Evolutionary conservation across 108 stramenopile genomes (phyloP).

Genomic region (Cyclotella distinguenda): DNA sequence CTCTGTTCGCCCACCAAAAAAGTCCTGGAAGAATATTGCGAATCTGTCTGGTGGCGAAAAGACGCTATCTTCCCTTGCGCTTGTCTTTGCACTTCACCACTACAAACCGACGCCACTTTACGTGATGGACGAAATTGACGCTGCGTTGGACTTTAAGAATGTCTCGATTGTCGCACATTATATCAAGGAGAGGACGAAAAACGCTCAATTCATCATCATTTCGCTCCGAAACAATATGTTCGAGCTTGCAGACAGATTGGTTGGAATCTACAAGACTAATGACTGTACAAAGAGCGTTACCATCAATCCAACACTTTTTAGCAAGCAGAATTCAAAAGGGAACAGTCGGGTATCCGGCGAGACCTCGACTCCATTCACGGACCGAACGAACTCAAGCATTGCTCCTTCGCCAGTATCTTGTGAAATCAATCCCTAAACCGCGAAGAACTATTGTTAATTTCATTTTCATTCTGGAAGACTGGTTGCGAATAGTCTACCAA

Average conservation of each 20-base stretch:
- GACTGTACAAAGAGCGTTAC: slow-evolving; percentile 97
- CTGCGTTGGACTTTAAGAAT: slow-evolving; percentile 99
- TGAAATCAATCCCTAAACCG: not conserved
- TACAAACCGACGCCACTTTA: slow-evolving; percentile 99
- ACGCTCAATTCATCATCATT: slow-evolving; percentile 99
- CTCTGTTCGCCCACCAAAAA: slow-evolving; percentile 98
- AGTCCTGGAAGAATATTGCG: slow-evolving; percentile 98
- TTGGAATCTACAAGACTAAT: slow-evolving; percentile 98
- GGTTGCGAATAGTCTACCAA: no score
- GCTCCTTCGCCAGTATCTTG: slow-evolving; percentile 12
- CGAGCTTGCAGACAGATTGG: slow-evolving; percentile 97
- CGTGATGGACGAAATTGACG: slow-evolving; percentile 99
- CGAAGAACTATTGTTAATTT: no score
- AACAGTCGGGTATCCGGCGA: not conserved
- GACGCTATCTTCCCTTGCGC: slow-evolving; percentile 95
- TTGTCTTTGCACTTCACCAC: slow-evolving; percentile 99
- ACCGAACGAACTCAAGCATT: slow-evolving; percentile 28
- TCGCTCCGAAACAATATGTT: slow-evolving; percentile 99
- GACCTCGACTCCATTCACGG: slow-evolving; percentile 28
- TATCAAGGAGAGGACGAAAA: slow-evolving; percentile 98
- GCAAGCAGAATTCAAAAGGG: slow-evolving; percentile 19
- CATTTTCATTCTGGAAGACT: no score
- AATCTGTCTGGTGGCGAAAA: slow-evolving; percentile 99
- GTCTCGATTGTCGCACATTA: slow-evolving; percentile 99
- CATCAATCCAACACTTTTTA: slow-evolving; percentile 78